phyloP scores from a whole-genome alignment of 2,329 filamentous ascomycete species.

The Exophiala mesophila region DNA sequence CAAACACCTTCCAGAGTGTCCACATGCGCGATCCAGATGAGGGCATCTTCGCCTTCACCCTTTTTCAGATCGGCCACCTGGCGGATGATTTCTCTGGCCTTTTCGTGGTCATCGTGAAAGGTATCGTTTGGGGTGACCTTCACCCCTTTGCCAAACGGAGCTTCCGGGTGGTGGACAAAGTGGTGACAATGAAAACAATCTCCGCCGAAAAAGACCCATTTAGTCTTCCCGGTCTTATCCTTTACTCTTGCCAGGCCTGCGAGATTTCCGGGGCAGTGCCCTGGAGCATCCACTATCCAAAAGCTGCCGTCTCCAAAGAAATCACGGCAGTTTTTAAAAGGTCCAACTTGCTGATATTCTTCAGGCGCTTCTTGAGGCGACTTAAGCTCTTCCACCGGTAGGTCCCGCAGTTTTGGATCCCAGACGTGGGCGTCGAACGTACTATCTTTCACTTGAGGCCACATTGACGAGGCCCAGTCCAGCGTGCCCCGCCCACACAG shows the following conservation, averaged over 20 bases:
- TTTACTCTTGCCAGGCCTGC: conserved; percentile 2
- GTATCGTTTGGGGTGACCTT: neutral
- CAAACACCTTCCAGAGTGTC: conserved; percentile 1
- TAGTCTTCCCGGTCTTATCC: conserved; percentile 1
- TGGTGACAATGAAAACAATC: conserved; percentile 3
- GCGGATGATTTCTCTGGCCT: conserved; percentile 4
- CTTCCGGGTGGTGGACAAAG: conserved; percentile 1
- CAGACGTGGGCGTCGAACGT: conserved; percentile 1
- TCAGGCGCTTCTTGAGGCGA: conserved; percentile 1
- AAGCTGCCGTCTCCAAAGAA: conserved; percentile 39
- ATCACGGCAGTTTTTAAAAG: conserved; percentile 48
- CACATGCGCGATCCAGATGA: conserved; percentile 1
- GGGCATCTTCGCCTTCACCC: neutral
- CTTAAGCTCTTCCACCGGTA: conserved; percentile 1
- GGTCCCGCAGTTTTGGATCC: neutral
- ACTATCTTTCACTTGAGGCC: neutral
- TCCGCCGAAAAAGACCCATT: conserved; percentile 2
- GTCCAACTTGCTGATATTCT: conserved; percentile 15
- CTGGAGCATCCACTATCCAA: conserved; percentile 43
- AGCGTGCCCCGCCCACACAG: conserved; percentile 1
- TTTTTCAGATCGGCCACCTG: conserved; percentile 3
- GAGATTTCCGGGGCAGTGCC: conserved; percentile 24
- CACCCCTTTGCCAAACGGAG: conserved; percentile 1
- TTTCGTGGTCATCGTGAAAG: conserved; percentile 1
- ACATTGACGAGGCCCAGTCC: neutral